A percentile compares a stretch with the other conserved stretches of the same genome.
These are phyloP conservation scores for Termitomyces sp. DNA, from an alignment of 1,284 basidiomycete genomes.

Conservation along the genomic window DNA sequence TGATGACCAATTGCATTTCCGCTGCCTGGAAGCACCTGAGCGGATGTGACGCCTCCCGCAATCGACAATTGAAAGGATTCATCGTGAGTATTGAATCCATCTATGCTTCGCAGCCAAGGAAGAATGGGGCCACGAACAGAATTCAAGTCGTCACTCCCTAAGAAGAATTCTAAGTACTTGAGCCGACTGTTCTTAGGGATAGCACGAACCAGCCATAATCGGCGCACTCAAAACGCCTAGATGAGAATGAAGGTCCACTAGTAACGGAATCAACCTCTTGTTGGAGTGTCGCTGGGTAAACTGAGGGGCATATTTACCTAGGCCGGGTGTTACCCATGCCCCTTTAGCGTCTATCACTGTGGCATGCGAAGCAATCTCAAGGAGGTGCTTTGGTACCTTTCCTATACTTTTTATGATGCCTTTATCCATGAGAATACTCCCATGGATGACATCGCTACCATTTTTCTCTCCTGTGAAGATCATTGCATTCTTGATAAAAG, in stretches of 20 bases:
- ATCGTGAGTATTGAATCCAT: slow-evolving; percentile 50
- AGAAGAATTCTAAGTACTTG: not conserved
- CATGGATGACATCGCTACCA: slow-evolving; percentile 58
- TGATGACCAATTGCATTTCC: slow-evolving; percentile 54
- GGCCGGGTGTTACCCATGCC: slow-evolving; percentile 65
- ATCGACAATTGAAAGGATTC: slow-evolving; percentile 43
- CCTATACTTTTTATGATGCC: slow-evolving; percentile 56
- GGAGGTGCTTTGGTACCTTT: slow-evolving; percentile 37
- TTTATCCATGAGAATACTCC: slow-evolving; percentile 54
- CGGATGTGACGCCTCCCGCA: slow-evolving; percentile 50
- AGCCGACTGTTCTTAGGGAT: not conserved
- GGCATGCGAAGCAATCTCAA: slow-evolving; percentile 34
- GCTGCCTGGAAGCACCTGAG: slow-evolving; percentile 45
- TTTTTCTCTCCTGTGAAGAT: slow-evolving; percentile 75
- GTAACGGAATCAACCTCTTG: slow-evolving; percentile 1
- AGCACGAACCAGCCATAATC: slow-evolving; percentile 36
- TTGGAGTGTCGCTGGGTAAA: not conserved
- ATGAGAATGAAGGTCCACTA: slow-evolving; percentile 80
- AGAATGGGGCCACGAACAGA: slow-evolving; percentile 53
- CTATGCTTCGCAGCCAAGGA: slow-evolving; percentile 50
- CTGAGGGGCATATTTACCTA: slow-evolving; percentile 33
- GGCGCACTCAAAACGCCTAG: slow-evolving; percentile 68
- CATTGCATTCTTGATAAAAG: slow-evolving; percentile 72
- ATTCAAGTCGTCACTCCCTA: slow-evolving; percentile 49
- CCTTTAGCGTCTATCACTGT: slow-evolving; percentile 53